These are phyloP conservation scores for Peribolospora baueri DNA, from an alignment of 768 basidiomycete genomes.

Conservation along the genomic window DNA sequence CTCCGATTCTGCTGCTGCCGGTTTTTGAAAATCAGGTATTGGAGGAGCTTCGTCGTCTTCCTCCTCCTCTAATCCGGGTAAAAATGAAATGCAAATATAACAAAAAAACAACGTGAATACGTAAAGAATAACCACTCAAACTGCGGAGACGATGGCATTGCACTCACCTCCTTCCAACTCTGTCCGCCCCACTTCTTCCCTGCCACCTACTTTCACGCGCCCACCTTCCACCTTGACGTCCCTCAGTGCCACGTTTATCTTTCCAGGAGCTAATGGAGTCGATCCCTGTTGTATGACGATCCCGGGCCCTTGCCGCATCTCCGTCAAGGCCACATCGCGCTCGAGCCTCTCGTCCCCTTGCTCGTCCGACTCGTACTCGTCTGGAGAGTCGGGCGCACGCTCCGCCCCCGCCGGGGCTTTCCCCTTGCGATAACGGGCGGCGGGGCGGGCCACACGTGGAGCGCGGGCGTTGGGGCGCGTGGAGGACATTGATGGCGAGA, in stretches of 20 bases:
- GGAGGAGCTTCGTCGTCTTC: conserved; percentile 17
- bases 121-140: conserved; percentile 13
- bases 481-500: too few species aligned
- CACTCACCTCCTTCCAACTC: conserved; percentile 29
- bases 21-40: neutral
- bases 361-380: conserved; percentile 8
- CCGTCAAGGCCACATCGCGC: conserved; percentile 41
- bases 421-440: conserved; percentile 70
- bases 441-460: conserved; percentile 51
- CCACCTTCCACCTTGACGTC: conserved; percentile 52
- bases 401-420: conserved; percentile 17
- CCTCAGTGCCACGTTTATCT: conserved; percentile 48
- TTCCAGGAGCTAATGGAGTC: conserved; percentile 22
- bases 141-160: conserved; percentile 1
- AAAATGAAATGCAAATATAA: conserved; percentile 7
- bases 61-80: conserved; percentile 17
- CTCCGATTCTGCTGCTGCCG: conserved; percentile 4
- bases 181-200: conserved; percentile 54
- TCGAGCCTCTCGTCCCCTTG: neutral
- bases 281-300: conserved; percentile 6
- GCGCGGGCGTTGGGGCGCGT: conserved; percentile 21
- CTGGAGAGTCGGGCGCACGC: neutral
- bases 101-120: neutral
- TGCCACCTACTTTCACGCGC: conserved; percentile 52
- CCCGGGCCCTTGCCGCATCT: conserved; percentile 24